Percentiles rank a stretch among this genome's conserved stretches.
Evolutionary conservation across 345 rosid genomes (phyloP).

Genomic region (Heritiera fomes): DNA sequence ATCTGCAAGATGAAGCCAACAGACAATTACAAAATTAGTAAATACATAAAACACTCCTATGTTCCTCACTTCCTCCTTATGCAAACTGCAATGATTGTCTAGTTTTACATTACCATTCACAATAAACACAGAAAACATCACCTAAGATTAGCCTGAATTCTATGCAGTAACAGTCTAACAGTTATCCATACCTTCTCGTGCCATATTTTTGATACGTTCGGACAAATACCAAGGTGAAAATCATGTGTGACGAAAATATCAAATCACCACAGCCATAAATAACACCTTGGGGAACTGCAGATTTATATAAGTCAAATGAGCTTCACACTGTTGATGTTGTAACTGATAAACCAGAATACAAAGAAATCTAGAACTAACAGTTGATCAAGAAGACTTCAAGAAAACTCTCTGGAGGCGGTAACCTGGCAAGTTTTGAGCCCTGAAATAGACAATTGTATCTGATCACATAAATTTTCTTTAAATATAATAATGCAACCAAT

Average conservation of each 20-base stretch:
- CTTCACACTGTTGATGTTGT: not conserved
- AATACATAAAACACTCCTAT: not conserved
- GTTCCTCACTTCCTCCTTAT: not conserved
- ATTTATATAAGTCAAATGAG: conserved; percentile 23
- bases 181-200: conserved; percentile 45
- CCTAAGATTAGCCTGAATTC: not conserved
- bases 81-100: not conserved
- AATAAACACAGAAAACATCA: not conserved
- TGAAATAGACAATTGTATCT: conserved; percentile 26
- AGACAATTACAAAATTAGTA: not conserved
- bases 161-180: not conserved
- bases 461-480: conserved; percentile 15
- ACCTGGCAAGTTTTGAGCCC: conserved; percentile 74
- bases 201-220: conserved; percentile 75
- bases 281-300: conserved; percentile 73
- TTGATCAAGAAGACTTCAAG: conserved; percentile 62
- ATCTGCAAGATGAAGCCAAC: conserved; percentile 39
- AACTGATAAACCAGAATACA: not conserved
- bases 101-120: not conserved
- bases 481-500: not conserved
- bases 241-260: conserved; percentile 94
- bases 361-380: conserved; percentile 41
- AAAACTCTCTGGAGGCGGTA: conserved; percentile 62
- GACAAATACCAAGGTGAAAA: conserved; percentile 73
- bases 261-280: conserved; percentile 85